phyloP scores from a whole-genome alignment of 2,329 filamentous ascomycete species.

The Pseudocercospora fijiensis region DNA sequence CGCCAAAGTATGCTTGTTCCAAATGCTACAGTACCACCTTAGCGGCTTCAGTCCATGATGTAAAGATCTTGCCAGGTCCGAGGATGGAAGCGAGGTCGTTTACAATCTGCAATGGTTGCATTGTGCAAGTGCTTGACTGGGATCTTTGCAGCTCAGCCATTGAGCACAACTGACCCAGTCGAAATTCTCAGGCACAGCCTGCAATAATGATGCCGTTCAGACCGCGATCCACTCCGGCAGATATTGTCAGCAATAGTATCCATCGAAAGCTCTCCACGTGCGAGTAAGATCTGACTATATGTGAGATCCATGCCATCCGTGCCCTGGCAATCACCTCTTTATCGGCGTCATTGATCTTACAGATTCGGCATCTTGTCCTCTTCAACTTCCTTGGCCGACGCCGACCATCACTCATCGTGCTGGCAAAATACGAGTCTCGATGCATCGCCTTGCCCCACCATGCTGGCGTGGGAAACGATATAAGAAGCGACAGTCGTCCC shows the following conservation, averaged over 20 bases:
- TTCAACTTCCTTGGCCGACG: slow-evolving; percentile 2
- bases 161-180: not conserved
- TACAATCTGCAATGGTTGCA: not conserved
- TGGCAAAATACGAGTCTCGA: not conserved
- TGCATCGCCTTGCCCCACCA: not conserved
- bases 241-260: not conserved
- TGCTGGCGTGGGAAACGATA: not conserved
- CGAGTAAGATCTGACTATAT: not conserved
- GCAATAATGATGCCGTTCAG: not conserved
- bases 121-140: not conserved
- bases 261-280: not conserved
- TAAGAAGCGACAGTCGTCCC: not conserved
- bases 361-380: not conserved
- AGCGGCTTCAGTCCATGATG: not conserved
- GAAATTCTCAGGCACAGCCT: not conserved
- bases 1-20: no score
- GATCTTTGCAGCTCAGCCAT: no score
- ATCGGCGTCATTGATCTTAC: slow-evolving; percentile 3
- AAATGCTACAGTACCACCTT: not conserved
- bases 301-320: not conserved
- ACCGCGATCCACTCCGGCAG: not conserved
- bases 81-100: not conserved
- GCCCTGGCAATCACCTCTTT: slow-evolving; percentile 4
- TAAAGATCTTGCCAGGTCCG: not conserved
- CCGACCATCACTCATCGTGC: not conserved